These are phyloP conservation scores for Gossypium trilobum DNA, from an alignment of 441 rosid genomes.

Conservation along the genomic window DNA sequence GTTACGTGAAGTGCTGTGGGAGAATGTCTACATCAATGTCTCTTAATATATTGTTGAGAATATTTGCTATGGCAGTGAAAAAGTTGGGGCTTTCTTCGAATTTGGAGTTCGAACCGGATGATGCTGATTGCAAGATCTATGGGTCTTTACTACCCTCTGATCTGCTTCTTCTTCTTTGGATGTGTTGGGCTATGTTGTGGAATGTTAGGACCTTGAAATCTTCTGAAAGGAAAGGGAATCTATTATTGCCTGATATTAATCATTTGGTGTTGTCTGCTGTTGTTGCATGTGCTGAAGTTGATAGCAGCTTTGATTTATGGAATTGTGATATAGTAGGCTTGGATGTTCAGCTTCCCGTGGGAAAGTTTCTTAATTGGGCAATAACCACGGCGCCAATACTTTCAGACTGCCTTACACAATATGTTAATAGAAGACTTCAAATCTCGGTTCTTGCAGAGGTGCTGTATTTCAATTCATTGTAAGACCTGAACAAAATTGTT, in stretches of 20 bases:
- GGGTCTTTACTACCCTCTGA: slow-evolving; percentile 46
- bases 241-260: slow-evolving; percentile 52
- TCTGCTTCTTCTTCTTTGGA: slow-evolving; percentile 48
- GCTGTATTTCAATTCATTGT: background rate
- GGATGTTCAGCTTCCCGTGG: slow-evolving; percentile 50
- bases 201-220: slow-evolving; percentile 26
- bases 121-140: slow-evolving; percentile 49
- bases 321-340: slow-evolving; percentile 37
- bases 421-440: slow-evolving; percentile 46
- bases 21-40: slow-evolving; percentile 56
- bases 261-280: slow-evolving; percentile 56
- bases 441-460: slow-evolving; percentile 36
- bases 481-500: no score
- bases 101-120: slow-evolving; percentile 57
- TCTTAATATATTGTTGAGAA: slow-evolving; percentile 45
- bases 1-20: slow-evolving; percentile 71
- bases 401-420: slow-evolving; percentile 49
- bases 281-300: slow-evolving; percentile 45
- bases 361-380: slow-evolving; percentile 63
- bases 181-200: slow-evolving; percentile 77
- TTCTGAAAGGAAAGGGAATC: slow-evolving; percentile 18
- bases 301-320: slow-evolving; percentile 43
- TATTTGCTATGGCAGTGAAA: slow-evolving; percentile 28
- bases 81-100: slow-evolving; percentile 41
- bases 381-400: slow-evolving; percentile 46